Conservation (phyloP, 2,329 filamentous ascomycete species). For the Chrysoporthe cubensis region DNA sequence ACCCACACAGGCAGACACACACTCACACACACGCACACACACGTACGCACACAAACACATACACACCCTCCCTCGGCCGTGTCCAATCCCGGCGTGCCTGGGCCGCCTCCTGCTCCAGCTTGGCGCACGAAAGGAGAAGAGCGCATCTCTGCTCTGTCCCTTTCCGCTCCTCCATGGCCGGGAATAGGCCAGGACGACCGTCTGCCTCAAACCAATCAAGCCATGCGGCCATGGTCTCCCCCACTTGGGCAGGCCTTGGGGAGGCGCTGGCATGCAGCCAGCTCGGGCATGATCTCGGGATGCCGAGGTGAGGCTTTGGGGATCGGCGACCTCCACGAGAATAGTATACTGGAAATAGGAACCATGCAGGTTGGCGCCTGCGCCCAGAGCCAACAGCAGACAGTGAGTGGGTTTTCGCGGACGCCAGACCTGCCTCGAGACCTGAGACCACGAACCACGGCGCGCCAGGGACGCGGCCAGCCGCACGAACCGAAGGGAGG, state of each 20-base stretch:
- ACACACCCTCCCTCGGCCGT: neutral
- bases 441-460: too few relatives aligned
- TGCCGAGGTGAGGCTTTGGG: neutral
- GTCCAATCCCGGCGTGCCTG: slow-evolving; percentile 8
- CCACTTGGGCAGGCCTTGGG: too few relatives aligned
- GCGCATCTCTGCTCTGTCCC: neutral
- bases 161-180: slow-evolving; percentile 12
- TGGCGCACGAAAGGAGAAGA: slow-evolving; percentile 7
- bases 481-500: neutral
- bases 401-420: too few relatives aligned
- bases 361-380: too few relatives aligned
- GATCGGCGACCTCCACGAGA: neutral
- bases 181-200: slow-evolving; percentile 15
- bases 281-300: slow-evolving; percentile 8
- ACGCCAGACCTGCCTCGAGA: too few relatives aligned
- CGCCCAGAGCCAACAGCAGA: too few relatives aligned
- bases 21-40: slow-evolving; percentile 12
- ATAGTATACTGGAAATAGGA: neutral
- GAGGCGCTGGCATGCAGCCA: neutral
- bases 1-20: neutral
- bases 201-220: slow-evolving; percentile 20
- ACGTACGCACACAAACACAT: too few relatives aligned
- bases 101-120: slow-evolving; percentile 7
- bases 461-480: too few relatives aligned
- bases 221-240: neutral